These are phyloP conservation scores for Ilex asprella DNA, from an alignment of 257 asterid genomes.

Conservation along the genomic window DNA sequence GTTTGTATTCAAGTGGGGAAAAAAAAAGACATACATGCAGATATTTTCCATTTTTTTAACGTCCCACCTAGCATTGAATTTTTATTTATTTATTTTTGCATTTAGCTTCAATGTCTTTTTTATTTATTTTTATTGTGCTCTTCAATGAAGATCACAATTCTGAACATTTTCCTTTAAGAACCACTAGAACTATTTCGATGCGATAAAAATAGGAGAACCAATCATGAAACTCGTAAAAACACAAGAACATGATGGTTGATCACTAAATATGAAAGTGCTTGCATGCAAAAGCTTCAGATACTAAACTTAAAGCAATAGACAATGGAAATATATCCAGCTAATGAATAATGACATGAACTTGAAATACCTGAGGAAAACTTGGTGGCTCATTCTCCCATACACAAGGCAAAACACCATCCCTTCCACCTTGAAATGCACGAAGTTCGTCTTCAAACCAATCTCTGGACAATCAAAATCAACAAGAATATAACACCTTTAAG, in stretches of 20 bases:
- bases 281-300: background rate
- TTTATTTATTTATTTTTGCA: background rate
- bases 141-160: background rate
- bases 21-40: conserved; percentile 4
- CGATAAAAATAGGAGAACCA: background rate
- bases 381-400: conserved; percentile 93
- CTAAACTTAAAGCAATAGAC: background rate
- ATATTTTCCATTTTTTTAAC: background rate
- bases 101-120: no score
- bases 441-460: conserved; percentile 99
- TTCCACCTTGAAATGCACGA: conserved; percentile 96
- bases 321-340: background rate
- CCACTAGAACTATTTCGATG: background rate
- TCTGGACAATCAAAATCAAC: conserved; percentile 31
- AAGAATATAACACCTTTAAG: background rate
- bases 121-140: no score
- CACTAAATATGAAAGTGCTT: background rate
- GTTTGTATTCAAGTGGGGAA: conserved; percentile 13
- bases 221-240: background rate
- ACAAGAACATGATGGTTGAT: background rate
- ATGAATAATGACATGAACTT: background rate
- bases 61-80: background rate
- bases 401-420: conserved; percentile 88
- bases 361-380: conserved; percentile 90
- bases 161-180: background rate